These are phyloP conservation scores for Pistacia atlantica DNA, from an alignment of 345 rosid species.

Conservation along the genomic window DNA sequence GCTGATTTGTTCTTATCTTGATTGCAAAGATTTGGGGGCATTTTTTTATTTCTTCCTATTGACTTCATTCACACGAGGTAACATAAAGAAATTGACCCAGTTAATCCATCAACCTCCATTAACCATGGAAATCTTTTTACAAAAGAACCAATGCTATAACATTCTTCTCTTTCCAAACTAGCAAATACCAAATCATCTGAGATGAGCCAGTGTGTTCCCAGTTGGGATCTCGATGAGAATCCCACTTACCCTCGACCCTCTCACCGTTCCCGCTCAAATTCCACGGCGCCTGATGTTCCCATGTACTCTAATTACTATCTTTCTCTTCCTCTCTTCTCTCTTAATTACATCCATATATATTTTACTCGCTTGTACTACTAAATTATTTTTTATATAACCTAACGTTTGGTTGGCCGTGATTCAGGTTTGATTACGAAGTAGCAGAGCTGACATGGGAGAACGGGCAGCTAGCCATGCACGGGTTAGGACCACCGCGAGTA, in stretches of 20 bases:
- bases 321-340: neutral
- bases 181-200: neutral
- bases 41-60: neutral
- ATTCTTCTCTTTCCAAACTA: neutral
- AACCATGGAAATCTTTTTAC: neutral
- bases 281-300: constrained; percentile 44
- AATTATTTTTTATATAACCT: too few species aligned
- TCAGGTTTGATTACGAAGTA: constrained; percentile 77
- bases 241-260: constrained; percentile 29
- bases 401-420: neutral
- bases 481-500: constrained; percentile 61
- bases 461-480: constrained; percentile 83
- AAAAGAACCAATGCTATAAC: neutral
- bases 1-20: constrained; percentile 10
- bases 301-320: constrained; percentile 32
- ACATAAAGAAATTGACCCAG: too few species aligned
- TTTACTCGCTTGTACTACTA: too few species aligned
- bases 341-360: too few species aligned
- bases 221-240: constrained; percentile 62
- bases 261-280: constrained; percentile 44
- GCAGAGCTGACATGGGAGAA: constrained; percentile 98
- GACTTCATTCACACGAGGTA: neutral
- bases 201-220: constrained; percentile 93
- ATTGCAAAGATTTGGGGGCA: neutral
- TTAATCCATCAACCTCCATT: neutral